Conservation (phyloP, 83 land plant species). For the Picea abies region DNA sequence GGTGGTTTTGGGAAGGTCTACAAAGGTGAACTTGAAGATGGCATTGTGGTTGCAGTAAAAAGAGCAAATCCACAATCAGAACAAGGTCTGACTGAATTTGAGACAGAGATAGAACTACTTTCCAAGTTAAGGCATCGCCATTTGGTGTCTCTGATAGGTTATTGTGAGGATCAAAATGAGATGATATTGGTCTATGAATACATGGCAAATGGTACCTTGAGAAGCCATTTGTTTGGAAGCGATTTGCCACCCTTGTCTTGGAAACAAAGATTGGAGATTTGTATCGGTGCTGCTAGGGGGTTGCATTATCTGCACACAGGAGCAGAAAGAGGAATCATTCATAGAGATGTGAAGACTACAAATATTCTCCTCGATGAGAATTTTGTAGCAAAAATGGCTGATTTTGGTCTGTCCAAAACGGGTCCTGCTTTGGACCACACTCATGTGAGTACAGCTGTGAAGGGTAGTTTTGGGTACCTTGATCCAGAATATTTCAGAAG, state of each 20-base stretch:
- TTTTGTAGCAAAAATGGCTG: slow-evolving; percentile 51
- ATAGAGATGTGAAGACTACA: slow-evolving; percentile 57
- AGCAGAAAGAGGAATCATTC: slow-evolving; percentile 47
- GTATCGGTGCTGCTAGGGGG: slow-evolving; percentile 57
- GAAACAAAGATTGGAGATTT: slow-evolving; percentile 55
- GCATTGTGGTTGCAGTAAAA: slow-evolving; percentile 62
- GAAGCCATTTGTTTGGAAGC: slow-evolving; percentile 44
- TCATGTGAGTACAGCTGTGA: slow-evolving; percentile 48
- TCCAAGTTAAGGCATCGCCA: slow-evolving; percentile 52
- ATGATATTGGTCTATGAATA: slow-evolving; percentile 62
- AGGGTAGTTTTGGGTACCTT: slow-evolving; percentile 55
- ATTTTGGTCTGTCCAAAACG: slow-evolving; percentile 54
- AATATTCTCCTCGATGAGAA: slow-evolving; percentile 53
- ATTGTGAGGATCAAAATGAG: slow-evolving; percentile 54
- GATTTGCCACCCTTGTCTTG: slow-evolving; percentile 37
- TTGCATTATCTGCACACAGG: slow-evolving; percentile 63
- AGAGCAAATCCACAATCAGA: slow-evolving; percentile 73
- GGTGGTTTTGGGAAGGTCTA: slow-evolving; percentile 86
- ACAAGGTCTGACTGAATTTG: slow-evolving; percentile 64
- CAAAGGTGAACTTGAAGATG: slow-evolving; percentile 71
- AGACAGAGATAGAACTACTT: slow-evolving; percentile 46
- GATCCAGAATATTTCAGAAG: slow-evolving; percentile 49
- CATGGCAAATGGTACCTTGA: slow-evolving; percentile 53
- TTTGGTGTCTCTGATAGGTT: slow-evolving; percentile 51
- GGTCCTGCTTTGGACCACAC: slow-evolving; percentile 41